phyloP scores from a whole-genome alignment of 257 asterid genomes.

The Avicennia marina region DNA sequence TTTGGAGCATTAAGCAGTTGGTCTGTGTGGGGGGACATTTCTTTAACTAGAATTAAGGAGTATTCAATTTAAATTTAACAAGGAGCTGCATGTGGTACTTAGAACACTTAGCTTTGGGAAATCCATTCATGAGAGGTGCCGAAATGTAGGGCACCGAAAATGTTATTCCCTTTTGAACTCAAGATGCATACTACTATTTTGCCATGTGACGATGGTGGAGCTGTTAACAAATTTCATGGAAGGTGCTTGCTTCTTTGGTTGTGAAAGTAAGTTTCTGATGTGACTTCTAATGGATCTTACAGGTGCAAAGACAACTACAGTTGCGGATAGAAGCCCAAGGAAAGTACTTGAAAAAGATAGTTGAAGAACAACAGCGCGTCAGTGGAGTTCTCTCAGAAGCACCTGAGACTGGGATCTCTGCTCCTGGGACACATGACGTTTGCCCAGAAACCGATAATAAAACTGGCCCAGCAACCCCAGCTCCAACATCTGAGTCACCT shows the following conservation, averaged over 20 bases:
- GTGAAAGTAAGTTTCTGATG: not conserved
- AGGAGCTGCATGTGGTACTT: slow-evolving; percentile 4
- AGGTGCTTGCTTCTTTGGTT: slow-evolving; percentile 7
- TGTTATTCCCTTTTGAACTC: no score
- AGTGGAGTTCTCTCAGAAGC: slow-evolving; percentile 68
- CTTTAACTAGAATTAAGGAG: not conserved
- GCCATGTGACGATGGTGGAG: not conserved
- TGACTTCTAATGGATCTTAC: slow-evolving; percentile 11
- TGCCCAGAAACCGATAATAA: slow-evolving; percentile 49
- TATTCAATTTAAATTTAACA: not conserved
- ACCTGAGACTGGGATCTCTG: slow-evolving; percentile 44
- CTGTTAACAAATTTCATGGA: no score
- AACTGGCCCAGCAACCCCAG: slow-evolving; percentile 76
- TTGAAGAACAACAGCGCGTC: slow-evolving; percentile 89
- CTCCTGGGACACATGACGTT: slow-evolving; percentile 33
- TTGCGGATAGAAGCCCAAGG: slow-evolving; percentile 97
- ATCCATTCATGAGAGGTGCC: not conserved
- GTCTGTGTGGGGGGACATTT: not conserved
- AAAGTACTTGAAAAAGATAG: slow-evolving; percentile 87
- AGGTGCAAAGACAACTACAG: slow-evolving; percentile 98
- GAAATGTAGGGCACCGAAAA: no score
- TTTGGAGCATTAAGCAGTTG: not conserved
- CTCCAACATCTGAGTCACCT: slow-evolving; percentile 72
- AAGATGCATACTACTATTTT: not conserved
- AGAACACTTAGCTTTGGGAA: not conserved